A percentile compares a stretch with the other conserved stretches of the same genome.
Conservation (phyloP, 768 basidiomycete genomes). For the Naganishia kalamii region DNA sequence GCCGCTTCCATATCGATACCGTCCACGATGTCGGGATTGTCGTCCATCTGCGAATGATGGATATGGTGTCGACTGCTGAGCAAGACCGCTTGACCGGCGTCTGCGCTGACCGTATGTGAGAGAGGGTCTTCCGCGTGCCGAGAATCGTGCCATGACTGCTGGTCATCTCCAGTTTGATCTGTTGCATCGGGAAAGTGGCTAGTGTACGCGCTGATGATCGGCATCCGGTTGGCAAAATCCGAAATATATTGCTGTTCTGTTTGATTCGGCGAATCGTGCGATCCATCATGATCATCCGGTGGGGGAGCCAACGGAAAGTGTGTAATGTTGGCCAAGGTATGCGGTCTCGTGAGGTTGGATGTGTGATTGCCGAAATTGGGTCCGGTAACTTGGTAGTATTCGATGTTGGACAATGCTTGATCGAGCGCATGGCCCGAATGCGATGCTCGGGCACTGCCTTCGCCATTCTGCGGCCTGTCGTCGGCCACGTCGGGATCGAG, state of each 20-base stretch:
- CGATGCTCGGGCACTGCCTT: background rate
- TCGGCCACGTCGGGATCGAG: background rate
- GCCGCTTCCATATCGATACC: constrained; percentile 17
- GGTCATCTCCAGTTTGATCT: background rate
- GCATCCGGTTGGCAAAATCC: constrained; percentile 1
- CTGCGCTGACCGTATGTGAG: background rate
- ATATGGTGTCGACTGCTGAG: background rate
- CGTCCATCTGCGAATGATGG: background rate
- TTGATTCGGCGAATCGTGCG: background rate
- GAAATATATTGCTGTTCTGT: constrained; percentile 7
- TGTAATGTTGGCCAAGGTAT: background rate
- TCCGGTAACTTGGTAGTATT: constrained; percentile 20
- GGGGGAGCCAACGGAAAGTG: constrained; percentile 6
- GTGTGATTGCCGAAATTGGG: constrained; percentile 14
- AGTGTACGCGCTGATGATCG: background rate
- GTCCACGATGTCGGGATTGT: constrained; percentile 10
- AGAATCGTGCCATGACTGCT: constrained; percentile 3
- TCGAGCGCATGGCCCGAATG: constrained; percentile 1
- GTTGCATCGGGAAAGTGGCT: background rate
- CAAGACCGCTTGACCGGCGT: background rate
- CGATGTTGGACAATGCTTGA: constrained; percentile 18
- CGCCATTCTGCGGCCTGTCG: background rate
- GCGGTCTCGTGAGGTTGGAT: background rate
- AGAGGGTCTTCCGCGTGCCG: background rate
- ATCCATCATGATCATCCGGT: background rate